Conservation (phyloP, 257 asterid genomes). For the Scutellaria baicalensis region DNA sequence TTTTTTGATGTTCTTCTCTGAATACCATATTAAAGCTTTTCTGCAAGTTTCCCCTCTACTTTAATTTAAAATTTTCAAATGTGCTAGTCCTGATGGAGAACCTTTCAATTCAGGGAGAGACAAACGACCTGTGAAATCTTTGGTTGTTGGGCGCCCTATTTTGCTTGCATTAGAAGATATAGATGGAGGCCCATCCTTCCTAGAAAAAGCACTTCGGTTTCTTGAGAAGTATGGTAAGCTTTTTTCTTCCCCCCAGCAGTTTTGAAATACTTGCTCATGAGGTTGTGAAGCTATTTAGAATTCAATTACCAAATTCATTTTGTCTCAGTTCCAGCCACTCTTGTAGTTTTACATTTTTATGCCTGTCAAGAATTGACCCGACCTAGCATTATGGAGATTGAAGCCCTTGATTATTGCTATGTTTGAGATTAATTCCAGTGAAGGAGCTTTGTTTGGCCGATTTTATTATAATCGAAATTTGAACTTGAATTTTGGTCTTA, state of each 20-base stretch:
- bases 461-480: neutral
- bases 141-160: slow-evolving; percentile 98
- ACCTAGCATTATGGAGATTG: neutral
- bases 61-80: neutral
- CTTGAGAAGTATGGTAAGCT: slow-evolving; percentile 87
- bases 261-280: neutral
- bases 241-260: neutral
- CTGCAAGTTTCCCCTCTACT: neutral
- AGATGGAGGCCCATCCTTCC: slow-evolving; percentile 89
- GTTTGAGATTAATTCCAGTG: neutral
- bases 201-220: slow-evolving; percentile 94
- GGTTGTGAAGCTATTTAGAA: slow-evolving; percentile 29
- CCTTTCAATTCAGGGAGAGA: slow-evolving; percentile 73
- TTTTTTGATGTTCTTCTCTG: slow-evolving; percentile 10
- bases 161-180: slow-evolving; percentile 97
- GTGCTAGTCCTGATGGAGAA: slow-evolving; percentile 12
- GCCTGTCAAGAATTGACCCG: neutral
- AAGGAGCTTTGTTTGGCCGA: neutral
- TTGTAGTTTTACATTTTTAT: neutral
- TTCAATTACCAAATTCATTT: slow-evolving; percentile 13
- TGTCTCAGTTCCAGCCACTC: neutral
- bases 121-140: slow-evolving; percentile 81
- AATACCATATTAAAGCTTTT: neutral
- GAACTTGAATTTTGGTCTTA: neutral
- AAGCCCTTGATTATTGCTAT: neutral